phyloP scores from a whole-genome alignment of 768 basidiomycete species.

The Guyanaporus albipodus region DNA sequence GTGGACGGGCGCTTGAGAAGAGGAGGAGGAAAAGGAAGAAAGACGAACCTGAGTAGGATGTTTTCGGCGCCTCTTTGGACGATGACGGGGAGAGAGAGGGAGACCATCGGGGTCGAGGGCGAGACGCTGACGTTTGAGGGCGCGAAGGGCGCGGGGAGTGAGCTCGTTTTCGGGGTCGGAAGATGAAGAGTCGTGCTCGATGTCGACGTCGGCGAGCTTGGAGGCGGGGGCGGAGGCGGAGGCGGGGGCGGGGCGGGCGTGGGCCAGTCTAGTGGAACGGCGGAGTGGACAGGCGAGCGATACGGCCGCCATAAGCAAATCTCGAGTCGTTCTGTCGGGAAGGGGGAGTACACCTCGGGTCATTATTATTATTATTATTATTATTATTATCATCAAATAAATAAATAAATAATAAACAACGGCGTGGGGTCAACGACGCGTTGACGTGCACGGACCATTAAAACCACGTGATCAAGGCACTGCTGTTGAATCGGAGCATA shows the following conservation, averaged over 20 bases:
- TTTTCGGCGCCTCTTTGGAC: constrained; percentile 23
- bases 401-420: too few species aligned
- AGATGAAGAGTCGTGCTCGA: constrained; percentile 17
- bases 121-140: constrained; percentile 32
- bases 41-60: background rate
- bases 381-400: constrained; percentile 11
- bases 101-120: constrained; percentile 29
- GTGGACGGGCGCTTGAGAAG: constrained; percentile 12
- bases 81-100: constrained; percentile 12
- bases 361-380: background rate
- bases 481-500: too few species aligned
- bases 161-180: constrained; percentile 30
- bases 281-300: constrained; percentile 30
- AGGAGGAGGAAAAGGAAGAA: too few species aligned
- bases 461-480: constrained; percentile 20
- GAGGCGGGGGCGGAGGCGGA: background rate
- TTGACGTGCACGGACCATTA: constrained; percentile 27
- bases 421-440: too few species aligned
- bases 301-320: constrained; percentile 29
- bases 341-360: constrained; percentile 2
- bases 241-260: constrained; percentile 9
- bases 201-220: constrained; percentile 13
- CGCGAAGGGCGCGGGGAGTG: constrained; percentile 33
- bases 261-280: constrained; percentile 27
- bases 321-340: constrained; percentile 11